phyloP scores from a whole-genome alignment of 495 filamentous ascomycete genomes.

The Glarea lozoyensis region DNA sequence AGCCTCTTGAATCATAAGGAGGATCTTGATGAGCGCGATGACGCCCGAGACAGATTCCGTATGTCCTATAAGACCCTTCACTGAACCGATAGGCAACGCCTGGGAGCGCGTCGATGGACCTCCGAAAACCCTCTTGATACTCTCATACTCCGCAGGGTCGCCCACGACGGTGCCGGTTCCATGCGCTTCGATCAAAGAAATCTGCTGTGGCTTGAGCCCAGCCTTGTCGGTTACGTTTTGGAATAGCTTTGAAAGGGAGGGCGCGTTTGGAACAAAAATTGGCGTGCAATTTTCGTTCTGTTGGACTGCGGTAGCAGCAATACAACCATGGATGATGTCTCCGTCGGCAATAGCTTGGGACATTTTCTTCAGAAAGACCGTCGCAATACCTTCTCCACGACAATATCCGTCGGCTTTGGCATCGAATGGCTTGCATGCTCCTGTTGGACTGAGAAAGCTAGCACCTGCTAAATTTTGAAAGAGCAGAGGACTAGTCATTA shows the following conservation, averaged over 20 bases:
- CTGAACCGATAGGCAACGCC: constrained; percentile 72
- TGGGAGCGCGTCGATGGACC: constrained; percentile 25
- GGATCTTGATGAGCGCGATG: constrained; percentile 60
- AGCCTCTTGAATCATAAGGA: constrained; percentile 72
- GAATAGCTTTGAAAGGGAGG: constrained; percentile 44
- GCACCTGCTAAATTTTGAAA: constrained; percentile 17
- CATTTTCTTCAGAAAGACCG: constrained; percentile 52
- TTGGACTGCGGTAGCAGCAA: constrained; percentile 49
- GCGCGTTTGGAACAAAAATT: constrained; percentile 45
- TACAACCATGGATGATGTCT: constrained; percentile 52
- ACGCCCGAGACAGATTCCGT: constrained; percentile 81
- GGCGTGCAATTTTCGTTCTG: constrained; percentile 48
- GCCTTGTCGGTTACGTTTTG: constrained; percentile 35
- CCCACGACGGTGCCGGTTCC: constrained; percentile 53
- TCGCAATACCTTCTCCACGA: constrained; percentile 53
- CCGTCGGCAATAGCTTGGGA: constrained; percentile 43
- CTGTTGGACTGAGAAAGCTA: constrained; percentile 23
- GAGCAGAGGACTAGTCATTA: constrained; percentile 21
- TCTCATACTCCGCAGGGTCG: constrained; percentile 51
- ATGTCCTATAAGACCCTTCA: constrained; percentile 80
- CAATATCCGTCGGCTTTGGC: constrained; percentile 47
- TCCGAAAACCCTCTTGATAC: constrained; percentile 43
- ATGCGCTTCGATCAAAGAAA: constrained; percentile 28
- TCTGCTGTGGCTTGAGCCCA: constrained; percentile 32
- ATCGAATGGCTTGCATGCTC: constrained; percentile 30